Conservation (phyloP, 306 rosid species). For the Malus orientalis region DNA sequence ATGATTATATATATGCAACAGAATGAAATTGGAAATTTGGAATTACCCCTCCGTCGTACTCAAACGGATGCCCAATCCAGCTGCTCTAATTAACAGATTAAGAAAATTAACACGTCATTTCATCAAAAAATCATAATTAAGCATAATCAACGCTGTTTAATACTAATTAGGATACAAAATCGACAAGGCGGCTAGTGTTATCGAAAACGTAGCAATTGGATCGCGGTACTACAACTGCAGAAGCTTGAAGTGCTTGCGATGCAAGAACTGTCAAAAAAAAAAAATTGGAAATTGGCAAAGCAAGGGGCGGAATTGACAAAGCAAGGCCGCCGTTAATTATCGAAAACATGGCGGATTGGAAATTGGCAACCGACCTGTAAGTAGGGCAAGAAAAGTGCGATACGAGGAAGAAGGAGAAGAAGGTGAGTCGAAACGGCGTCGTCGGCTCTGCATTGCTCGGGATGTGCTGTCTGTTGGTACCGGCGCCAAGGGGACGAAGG, state of each 20-base stretch:
- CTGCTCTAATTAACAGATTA: constrained; percentile 53
- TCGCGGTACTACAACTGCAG: constrained; percentile 48
- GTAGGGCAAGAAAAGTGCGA: not conserved
- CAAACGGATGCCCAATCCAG: constrained; percentile 68
- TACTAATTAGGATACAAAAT: constrained; percentile 66
- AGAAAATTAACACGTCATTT: constrained; percentile 23
- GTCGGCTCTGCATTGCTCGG: constrained; percentile 11
- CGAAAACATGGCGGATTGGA: not conserved
- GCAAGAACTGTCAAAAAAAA: constrained; percentile 36
- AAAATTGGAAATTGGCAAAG: not conserved
- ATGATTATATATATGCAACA: not conserved
- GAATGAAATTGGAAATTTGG: not conserved
- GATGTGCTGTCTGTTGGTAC: not conserved
- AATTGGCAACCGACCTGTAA: constrained; percentile 10
- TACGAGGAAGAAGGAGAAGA: not conserved
- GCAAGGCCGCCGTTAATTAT: not conserved
- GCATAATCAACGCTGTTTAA: not conserved
- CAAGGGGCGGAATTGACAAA: not conserved
- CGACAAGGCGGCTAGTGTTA: constrained; percentile 77
- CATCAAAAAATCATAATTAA: not conserved
- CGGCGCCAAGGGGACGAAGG: not conserved
- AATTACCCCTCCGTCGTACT: constrained; percentile 66
- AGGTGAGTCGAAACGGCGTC: not conserved
- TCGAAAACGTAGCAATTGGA: constrained; percentile 77
- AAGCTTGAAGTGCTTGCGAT: constrained; percentile 28